Evolutionary conservation across 345 rosid genomes (phyloP).

Genomic region (Eucalyptus erythrocorys): DNA sequence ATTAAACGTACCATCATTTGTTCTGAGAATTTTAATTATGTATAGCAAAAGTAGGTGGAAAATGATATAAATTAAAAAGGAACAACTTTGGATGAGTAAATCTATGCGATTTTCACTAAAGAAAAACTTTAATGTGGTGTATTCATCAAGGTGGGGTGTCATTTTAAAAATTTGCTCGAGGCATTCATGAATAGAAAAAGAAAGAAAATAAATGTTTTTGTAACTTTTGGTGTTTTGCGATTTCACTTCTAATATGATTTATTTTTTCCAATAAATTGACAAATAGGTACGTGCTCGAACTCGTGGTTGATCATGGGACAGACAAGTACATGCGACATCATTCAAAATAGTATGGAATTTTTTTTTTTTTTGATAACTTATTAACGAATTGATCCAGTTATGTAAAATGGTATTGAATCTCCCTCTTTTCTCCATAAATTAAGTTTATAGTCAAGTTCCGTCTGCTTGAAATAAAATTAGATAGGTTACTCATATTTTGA

Average conservation of each 20-base stretch:
- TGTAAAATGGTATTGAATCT: background rate
- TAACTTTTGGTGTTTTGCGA: background rate
- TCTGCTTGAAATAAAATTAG: background rate
- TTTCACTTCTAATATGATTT: background rate
- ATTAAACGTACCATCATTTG: fast-evolving
- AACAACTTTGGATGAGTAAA: background rate
- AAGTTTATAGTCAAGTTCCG: background rate
- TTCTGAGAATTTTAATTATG: no score
- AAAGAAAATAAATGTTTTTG: background rate
- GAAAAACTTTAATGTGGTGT: background rate
- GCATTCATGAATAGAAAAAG: background rate
- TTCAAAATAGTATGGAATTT: background rate
- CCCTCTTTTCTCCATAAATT: background rate
- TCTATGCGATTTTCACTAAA: background rate
- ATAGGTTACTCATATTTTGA: background rate
- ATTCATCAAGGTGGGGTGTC: background rate
- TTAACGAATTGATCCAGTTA: background rate
- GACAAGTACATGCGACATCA: background rate
- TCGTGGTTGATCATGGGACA: background rate
- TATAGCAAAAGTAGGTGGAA: fast-evolving
- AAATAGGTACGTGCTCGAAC: background rate
- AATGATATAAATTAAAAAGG: background rate
- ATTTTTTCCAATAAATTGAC: background rate
- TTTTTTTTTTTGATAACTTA: background rate
- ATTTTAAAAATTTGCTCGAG: background rate